These are phyloP conservation scores for Chrysoporthe austroafricana DNA, from an alignment of 2,329 filamentous ascomycete species.

Conservation along the genomic window DNA sequence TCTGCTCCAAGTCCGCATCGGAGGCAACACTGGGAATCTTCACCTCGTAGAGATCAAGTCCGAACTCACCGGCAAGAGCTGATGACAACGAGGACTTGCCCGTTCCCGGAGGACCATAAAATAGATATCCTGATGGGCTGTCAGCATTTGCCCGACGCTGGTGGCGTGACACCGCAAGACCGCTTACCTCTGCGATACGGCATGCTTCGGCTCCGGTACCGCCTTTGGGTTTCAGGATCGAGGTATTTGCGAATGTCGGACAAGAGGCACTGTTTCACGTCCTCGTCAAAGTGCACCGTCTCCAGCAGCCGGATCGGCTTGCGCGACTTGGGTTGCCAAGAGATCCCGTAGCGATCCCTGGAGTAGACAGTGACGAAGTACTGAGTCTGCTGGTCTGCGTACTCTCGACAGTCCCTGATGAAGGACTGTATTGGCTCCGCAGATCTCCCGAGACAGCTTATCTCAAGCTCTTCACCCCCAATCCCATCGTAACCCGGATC, in stretches of 20 bases:
- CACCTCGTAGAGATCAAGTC: slow-evolving; percentile 54
- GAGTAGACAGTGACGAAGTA: slow-evolving; percentile 56
- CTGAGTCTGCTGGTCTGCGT: slow-evolving; percentile 51
- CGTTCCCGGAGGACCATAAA: slow-evolving; percentile 66
- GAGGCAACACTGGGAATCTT: slow-evolving; percentile 53
- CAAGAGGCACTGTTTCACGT: slow-evolving; percentile 50
- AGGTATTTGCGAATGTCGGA: slow-evolving; percentile 57
- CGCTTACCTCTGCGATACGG: slow-evolving; percentile 56
- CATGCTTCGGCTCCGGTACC: slow-evolving; percentile 69
- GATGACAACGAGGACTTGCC: slow-evolving; percentile 62
- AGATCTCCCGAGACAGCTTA: slow-evolving; percentile 56
- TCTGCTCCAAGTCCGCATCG: slow-evolving; percentile 53
- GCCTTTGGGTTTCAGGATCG: slow-evolving; percentile 51
- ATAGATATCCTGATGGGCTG: slow-evolving; percentile 56
- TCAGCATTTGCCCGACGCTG: not conserved
- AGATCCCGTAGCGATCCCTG: slow-evolving; percentile 48
- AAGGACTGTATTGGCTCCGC: slow-evolving; percentile 51
- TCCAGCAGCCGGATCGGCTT: slow-evolving; percentile 54
- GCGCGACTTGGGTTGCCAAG: slow-evolving; percentile 53
- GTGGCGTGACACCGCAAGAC: too few species aligned
- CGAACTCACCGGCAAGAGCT: slow-evolving; percentile 55
- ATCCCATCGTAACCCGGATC: slow-evolving; percentile 51
- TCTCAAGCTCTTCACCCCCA: slow-evolving; percentile 49
- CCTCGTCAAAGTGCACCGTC: slow-evolving; percentile 54
- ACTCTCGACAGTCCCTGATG: slow-evolving; percentile 52